phyloP scores from a whole-genome alignment of 2,329 filamentous ascomycete species.

The Lachnellula hyalina region DNA sequence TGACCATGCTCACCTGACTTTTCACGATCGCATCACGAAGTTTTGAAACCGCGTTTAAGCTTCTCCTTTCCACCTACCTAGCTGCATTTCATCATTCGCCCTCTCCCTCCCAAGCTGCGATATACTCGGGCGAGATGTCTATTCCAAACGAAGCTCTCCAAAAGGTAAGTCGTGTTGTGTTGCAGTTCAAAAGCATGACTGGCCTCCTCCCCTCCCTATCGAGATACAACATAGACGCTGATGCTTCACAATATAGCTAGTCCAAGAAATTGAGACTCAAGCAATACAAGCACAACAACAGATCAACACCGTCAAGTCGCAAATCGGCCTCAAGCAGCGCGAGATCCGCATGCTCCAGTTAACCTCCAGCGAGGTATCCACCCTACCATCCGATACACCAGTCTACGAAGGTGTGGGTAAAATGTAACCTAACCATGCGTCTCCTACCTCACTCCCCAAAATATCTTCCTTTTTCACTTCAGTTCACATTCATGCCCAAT shows the following conservation, averaged over 20 bases:
- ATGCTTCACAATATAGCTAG: slow-evolving; percentile 52
- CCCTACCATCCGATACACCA: slow-evolving; percentile 67
- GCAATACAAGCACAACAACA: slow-evolving; percentile 87
- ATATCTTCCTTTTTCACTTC: not conserved
- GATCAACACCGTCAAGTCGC: slow-evolving; percentile 76
- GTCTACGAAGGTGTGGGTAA: slow-evolving; percentile 96
- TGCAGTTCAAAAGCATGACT: no score
- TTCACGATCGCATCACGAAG: not conserved
- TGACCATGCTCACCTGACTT: not conserved
- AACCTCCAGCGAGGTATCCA: slow-evolving; percentile 76
- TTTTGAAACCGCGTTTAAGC: not conserved
- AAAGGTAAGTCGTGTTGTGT: slow-evolving; percentile 55
- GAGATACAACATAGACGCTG: slow-evolving; percentile 1
- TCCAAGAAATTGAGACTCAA: slow-evolving; percentile 91
- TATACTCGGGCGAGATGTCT: slow-evolving; percentile 57
- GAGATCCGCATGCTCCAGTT: slow-evolving; percentile 86
- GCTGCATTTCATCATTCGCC: not conserved
- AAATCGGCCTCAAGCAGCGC: slow-evolving; percentile 79
- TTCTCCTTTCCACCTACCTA: not conserved
- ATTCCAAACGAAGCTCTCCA: slow-evolving; percentile 91
- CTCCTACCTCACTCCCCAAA: not conserved
- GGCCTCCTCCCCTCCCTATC: not conserved
- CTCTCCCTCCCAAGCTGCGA: slow-evolving; percentile 4
- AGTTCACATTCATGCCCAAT: slow-evolving; percentile 9
- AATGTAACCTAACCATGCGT: slow-evolving; percentile 60